Evolutionary conservation across 352 stramenopile species (phyloP).

Genomic region (Blastocystis sp.): DNA sequence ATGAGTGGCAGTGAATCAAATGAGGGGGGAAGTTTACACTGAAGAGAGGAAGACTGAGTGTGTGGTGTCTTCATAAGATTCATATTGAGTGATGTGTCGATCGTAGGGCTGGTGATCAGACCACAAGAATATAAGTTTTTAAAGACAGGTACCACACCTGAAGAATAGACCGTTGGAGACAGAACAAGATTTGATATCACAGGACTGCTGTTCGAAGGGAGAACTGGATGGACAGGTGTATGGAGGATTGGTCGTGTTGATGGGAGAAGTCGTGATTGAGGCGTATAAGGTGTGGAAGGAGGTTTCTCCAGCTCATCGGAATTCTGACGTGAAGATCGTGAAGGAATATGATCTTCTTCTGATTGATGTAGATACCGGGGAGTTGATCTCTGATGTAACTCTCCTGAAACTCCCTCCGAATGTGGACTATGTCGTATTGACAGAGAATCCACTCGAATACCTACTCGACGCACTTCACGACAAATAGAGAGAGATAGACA

Average conservation of each 20-base stretch:
- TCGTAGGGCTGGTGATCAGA: background rate
- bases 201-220: background rate
- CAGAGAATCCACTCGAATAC: background rate
- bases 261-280: background rate
- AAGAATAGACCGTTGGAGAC: constrained; percentile 18
- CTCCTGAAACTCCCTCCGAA: too few species aligned
- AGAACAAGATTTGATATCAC: background rate
- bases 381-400: too few species aligned
- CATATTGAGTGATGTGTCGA: too few species aligned
- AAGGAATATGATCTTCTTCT: too few species aligned
- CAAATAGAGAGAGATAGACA: background rate
- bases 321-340: too few species aligned
- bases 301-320: too few species aligned
- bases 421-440: too few species aligned
- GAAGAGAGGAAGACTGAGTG: background rate
- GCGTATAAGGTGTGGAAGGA: background rate
- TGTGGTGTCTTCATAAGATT: too few species aligned
- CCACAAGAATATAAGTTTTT: background rate
- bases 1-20: background rate
- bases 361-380: too few species aligned
- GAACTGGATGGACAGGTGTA: background rate
- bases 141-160: background rate
- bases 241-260: background rate
- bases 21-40: background rate
- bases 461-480: background rate